Evolutionary conservation across 2,329 filamentous ascomycete genomes (phyloP).

Genomic region (Penicillium sp.): DNA sequence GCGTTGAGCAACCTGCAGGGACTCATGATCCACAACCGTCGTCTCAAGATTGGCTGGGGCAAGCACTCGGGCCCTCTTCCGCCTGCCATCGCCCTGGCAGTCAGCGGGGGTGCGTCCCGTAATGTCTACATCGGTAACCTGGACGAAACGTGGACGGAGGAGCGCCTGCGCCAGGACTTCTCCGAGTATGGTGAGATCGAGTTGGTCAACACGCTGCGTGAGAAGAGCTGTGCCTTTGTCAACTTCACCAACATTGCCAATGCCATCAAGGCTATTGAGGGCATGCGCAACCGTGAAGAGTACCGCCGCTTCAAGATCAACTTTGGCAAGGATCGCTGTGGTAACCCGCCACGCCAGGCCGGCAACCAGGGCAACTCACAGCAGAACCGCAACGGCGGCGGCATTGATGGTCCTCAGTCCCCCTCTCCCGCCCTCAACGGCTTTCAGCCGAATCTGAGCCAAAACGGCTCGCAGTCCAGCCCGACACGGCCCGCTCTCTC

Average conservation of each 20-base stretch:
- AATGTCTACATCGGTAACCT: constrained; percentile 98
- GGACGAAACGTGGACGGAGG: constrained; percentile 96
- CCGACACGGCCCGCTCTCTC: constrained; percentile 60
- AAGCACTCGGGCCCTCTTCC: constrained; percentile 97
- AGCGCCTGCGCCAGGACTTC: constrained; percentile 93
- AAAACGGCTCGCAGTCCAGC: constrained; percentile 61
- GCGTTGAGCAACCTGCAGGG: constrained; percentile 96
- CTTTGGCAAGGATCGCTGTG: constrained; percentile 97
- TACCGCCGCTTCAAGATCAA: constrained; percentile 99
- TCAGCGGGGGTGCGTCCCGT: constrained; percentile 94
- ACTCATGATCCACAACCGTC: constrained; percentile 97
- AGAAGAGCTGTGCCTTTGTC: constrained; percentile 99
- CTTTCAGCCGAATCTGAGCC: constrained; percentile 58
- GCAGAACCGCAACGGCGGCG: constrained; percentile 65
- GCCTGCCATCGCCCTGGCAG: constrained; percentile 91
- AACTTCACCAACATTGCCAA: constrained; percentile 99
- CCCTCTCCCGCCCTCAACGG: constrained; percentile 61
- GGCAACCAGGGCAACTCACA: constrained; percentile 59
- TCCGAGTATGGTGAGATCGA: constrained; percentile 98
- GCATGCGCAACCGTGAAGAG: constrained; percentile 89
- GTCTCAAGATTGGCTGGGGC: constrained; percentile 98
- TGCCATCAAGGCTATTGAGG: constrained; percentile 98
- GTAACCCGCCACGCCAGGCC: constrained; percentile 90
- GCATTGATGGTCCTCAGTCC: constrained; percentile 58
- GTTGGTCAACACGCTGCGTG: constrained; percentile 90